Evolutionary conservation across 371 early-diverging fungal species (phyloP).

Genomic region (Syncephalastrum monosporum): DNA sequence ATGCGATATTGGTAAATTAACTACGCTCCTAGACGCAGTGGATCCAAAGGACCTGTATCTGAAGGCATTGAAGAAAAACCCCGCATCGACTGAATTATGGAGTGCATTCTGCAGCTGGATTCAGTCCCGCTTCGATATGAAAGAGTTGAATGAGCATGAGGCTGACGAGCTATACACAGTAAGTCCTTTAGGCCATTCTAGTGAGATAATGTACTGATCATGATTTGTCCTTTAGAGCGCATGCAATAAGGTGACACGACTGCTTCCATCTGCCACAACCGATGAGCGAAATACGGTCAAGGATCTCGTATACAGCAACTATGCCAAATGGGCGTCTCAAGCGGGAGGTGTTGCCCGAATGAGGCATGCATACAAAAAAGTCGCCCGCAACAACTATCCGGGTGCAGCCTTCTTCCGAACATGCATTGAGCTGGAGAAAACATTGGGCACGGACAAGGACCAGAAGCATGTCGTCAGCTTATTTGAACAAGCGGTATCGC

Average conservation of each 20-base stretch:
- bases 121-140: background rate
- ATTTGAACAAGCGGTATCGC: too few species aligned
- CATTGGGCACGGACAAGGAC: constrained; percentile 4
- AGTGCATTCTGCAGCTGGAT: too few species aligned
- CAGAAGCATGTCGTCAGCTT: background rate
- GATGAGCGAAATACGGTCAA: constrained; percentile 48
- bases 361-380: constrained; percentile 48
- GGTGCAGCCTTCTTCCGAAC: constrained; percentile 57
- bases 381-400: constrained; percentile 58
- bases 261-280: constrained; percentile 48
- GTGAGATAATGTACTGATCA: too few species aligned
- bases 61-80: constrained; percentile 1
- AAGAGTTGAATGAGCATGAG: constrained; percentile 9
- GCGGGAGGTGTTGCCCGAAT: constrained; percentile 52
- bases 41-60: too few species aligned
- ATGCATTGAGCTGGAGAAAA: constrained; percentile 61
- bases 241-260: constrained; percentile 36
- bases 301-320: constrained; percentile 41
- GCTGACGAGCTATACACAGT: constrained; percentile 33
- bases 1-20: too few species aligned
- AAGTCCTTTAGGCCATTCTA: constrained; percentile 5
- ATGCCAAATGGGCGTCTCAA: constrained; percentile 46
- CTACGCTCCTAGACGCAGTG: too few species aligned
- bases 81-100: constrained; percentile 3
- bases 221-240: constrained; percentile 31